Evolutionary conservation across 139 green algal genomes (phyloP), one percentile per base, ranked within the genome.

Genomic region (Closterium sp.): DNA sequence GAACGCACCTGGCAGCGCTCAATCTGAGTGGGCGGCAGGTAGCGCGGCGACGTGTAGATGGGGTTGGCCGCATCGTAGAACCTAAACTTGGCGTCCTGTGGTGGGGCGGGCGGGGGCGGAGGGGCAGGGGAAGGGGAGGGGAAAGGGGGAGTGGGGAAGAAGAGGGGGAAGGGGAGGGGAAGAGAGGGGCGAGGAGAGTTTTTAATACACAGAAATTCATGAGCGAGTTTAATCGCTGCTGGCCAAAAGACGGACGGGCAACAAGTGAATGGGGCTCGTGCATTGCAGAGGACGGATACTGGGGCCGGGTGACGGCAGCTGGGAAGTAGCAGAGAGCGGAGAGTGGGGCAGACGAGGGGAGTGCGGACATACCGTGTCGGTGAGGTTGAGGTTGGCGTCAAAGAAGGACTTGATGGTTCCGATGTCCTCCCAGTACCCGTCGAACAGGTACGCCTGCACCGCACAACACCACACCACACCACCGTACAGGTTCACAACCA

Each of bases 341-440:
- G n/a, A n/a, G n/a, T n/a, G n/a, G n/a, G n/a, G n/a, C n/a, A n/a
- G 45, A 24, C 4, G 45, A 21, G 45, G n/a, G 11, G 45, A 21
- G 38, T 50, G 7, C 5, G 38, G 6, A 13, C 62, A 13, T 89
- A 94, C 91, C 11, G 97, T 94, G 79, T 96, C 92, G 11, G 97
- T 97, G 24, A 99, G 97, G 42, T 97, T 97, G 31, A 99, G 96
- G 97, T 99, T 99, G 93, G 98, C 97, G 32, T 99, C 97, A 93
- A 99, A 99, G 97, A 99, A 99, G 73, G 94, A 97, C 95, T 98
- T 97, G 93, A 99, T 99, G 92, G 98, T 99, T 45, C 98, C 98
- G 91, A 99, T 99, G 86, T 96, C 95, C 84, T 96, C 95, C 98
- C 98, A 99, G 97, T 99, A 99, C 93, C 97, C 98, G 91, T 99